These are phyloP conservation scores for Sugiyamaella grinbergsii DNA, from an alignment of 1,139 yeast species.

Conservation along the genomic window DNA sequence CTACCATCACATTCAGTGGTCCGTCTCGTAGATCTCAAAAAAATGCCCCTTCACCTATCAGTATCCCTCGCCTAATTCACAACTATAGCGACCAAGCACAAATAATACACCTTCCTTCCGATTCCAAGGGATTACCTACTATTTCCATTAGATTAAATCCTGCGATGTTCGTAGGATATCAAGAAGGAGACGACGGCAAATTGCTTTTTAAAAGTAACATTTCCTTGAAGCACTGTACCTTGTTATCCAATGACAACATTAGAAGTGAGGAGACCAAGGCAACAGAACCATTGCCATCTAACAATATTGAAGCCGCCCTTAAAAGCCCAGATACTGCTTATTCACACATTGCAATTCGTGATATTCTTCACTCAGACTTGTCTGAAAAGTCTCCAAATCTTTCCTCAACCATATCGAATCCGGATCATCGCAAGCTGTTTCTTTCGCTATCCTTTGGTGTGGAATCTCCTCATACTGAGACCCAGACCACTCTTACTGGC, in stretches of 20 bases:
- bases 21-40: constrained; percentile 1
- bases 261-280: not conserved
- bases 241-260: not conserved
- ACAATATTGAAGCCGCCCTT: not conserved
- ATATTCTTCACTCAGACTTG: not conserved
- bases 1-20: not conserved
- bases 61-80: not conserved
- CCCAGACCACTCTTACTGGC: not conserved
- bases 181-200: constrained; percentile 1
- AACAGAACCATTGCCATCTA: not conserved
- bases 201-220: constrained; percentile 1
- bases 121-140: not conserved
- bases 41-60: constrained; percentile 5
- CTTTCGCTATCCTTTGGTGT: not conserved
- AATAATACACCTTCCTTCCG: not conserved
- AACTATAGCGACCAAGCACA: constrained; percentile 1
- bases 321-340: not conserved
- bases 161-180: constrained; percentile 9
- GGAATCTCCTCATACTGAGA: constrained; percentile 1
- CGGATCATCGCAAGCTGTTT: not conserved
- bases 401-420: not conserved
- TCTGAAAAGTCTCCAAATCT: not conserved
- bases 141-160: not conserved
- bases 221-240: not conserved
- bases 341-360: constrained; percentile 1